Conservation (phyloP, 352 stramenopile species). For the Elongisporangium senticosum region DNA sequence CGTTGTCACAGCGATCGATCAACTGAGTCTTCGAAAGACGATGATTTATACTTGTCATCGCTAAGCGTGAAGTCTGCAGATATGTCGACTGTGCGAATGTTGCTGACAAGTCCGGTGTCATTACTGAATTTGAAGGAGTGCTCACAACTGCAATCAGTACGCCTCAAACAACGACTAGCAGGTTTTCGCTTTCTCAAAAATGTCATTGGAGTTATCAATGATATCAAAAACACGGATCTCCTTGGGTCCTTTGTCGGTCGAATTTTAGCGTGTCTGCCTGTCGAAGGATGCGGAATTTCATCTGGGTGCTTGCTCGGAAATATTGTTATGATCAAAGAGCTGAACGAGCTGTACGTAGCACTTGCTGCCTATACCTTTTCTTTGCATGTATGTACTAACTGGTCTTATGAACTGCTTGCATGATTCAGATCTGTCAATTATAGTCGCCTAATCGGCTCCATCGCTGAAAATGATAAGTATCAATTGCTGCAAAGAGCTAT, state of each 20-base stretch:
- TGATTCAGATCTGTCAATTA: neutral
- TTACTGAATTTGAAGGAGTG: slow-evolving; percentile 22
- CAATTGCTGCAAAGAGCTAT: slow-evolving; percentile 7
- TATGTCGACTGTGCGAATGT: slow-evolving; percentile 12
- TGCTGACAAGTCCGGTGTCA: slow-evolving; percentile 3
- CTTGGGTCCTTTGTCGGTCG: slow-evolving; percentile 31
- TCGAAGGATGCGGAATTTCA: slow-evolving; percentile 23
- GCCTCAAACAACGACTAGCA: slow-evolving; percentile 27
- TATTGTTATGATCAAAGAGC: slow-evolving; percentile 6
- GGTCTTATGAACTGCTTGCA: neutral
- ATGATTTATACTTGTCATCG: neutral
- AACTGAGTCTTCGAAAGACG: neutral
- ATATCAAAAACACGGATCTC: slow-evolving; percentile 15
- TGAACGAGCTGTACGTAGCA: slow-evolving; percentile 11
- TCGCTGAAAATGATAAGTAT: neutral
- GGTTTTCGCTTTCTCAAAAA: slow-evolving; percentile 25
- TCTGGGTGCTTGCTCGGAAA: slow-evolving; percentile 14
- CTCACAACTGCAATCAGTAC: slow-evolving; percentile 19
- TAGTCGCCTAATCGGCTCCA: neutral
- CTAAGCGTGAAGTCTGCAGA: neutral
- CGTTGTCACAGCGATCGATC: neutral
- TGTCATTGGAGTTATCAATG: slow-evolving; percentile 6
- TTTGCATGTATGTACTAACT: neutral
- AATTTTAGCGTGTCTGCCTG: slow-evolving; percentile 13
- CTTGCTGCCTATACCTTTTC: neutral